Conservation (phyloP, 257 asterid genomes). For the Cruciata laevipes region DNA sequence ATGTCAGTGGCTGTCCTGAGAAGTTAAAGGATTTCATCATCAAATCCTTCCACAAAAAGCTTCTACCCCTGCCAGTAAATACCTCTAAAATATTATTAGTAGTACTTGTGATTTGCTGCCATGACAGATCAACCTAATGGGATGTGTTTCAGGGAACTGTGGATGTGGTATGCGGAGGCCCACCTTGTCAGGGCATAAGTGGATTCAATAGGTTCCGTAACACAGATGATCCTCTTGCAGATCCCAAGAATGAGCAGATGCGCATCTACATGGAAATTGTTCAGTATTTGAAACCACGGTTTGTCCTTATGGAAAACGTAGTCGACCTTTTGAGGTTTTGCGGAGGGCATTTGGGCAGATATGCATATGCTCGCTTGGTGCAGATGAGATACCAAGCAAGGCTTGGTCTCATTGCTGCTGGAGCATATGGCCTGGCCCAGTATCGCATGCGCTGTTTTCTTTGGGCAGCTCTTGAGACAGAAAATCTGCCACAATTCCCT, state of each 20-base stretch:
- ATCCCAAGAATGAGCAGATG: constrained; percentile 56
- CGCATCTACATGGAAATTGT: too few species aligned
- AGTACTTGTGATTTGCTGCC: background rate
- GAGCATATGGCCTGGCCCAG: constrained; percentile 83
- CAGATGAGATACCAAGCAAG: constrained; percentile 66
- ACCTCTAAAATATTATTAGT: too few species aligned
- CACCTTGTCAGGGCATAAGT: constrained; percentile 25
- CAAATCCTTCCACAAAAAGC: constrained; percentile 33
- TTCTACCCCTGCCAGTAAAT: constrained; percentile 75
- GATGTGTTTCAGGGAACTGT: constrained; percentile 46
- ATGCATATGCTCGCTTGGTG: constrained; percentile 62
- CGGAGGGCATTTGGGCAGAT: constrained; percentile 59
- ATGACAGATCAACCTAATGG: too few species aligned
- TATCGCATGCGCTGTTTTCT: constrained; percentile 66
- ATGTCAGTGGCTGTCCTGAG: constrained; percentile 46
- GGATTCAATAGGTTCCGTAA: constrained; percentile 72
- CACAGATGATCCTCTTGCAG: constrained; percentile 40
- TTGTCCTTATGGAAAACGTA: constrained; percentile 79
- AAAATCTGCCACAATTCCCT: constrained; percentile 74
- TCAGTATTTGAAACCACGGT: constrained; percentile 31
- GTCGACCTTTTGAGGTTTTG: constrained; percentile 67
- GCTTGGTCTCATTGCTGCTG: constrained; percentile 84
- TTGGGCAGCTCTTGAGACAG: constrained; percentile 74
- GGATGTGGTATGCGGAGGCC: constrained; percentile 83
- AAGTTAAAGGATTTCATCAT: constrained; percentile 57